These are phyloP conservation scores for Casuarina glauca DNA, from an alignment of 306 rosid genomes.

Conservation along the genomic window DNA sequence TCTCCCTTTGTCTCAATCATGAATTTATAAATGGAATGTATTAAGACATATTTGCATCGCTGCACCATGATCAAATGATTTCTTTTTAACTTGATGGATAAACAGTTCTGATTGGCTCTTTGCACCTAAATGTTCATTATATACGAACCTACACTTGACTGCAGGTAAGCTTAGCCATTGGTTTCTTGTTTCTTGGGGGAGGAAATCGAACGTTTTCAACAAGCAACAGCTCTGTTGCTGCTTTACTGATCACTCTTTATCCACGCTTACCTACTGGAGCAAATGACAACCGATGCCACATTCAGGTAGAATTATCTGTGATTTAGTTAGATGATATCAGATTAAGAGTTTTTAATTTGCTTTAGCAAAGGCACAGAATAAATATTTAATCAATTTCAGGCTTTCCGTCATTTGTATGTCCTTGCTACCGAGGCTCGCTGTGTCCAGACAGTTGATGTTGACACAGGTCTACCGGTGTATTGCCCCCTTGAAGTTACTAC, in stretches of 20 bases:
- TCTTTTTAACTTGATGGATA: background rate
- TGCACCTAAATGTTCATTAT: constrained; percentile 23
- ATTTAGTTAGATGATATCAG: background rate
- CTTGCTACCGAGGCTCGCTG: constrained; percentile 98
- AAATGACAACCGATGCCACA: constrained; percentile 94
- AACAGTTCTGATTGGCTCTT: constrained; percentile 12
- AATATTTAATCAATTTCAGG: constrained; percentile 39
- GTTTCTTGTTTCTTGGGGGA: constrained; percentile 98
- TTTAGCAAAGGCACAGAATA: too few species aligned
- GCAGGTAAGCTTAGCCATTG: constrained; percentile 91
- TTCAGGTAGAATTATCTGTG: constrained; percentile 64
- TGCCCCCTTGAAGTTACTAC: constrained; percentile 86
- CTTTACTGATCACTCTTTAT: constrained; percentile 88
- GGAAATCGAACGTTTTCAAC: constrained; percentile 95
- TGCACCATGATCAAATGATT: background rate
- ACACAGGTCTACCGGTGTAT: constrained; percentile 91
- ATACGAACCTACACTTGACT: constrained; percentile 13
- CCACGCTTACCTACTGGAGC: constrained; percentile 97
- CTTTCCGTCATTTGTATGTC: constrained; percentile 90
- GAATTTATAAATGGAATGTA: constrained; percentile 4
- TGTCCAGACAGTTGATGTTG: constrained; percentile 97
- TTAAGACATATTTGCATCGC: background rate
- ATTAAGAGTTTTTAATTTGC: too few species aligned
- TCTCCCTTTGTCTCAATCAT: background rate
- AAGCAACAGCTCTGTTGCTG: constrained; percentile 80